phyloP scores from a whole-genome alignment of 116 monocot species.

The Trichopus zeylanicus region DNA sequence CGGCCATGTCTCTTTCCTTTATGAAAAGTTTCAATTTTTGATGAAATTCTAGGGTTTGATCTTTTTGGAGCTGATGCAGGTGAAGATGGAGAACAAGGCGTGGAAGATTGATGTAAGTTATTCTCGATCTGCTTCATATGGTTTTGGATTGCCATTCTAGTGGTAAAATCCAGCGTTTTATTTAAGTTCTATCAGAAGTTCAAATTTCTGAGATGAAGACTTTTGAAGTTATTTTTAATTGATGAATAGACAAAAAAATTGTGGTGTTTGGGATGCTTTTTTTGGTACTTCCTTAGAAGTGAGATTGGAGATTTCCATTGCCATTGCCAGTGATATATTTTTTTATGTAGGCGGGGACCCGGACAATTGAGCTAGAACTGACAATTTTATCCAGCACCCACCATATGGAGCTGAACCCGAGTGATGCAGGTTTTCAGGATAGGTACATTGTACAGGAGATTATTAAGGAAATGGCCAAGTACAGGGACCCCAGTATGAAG shows the following conservation, averaged over 20 bases:
- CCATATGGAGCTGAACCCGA: constrained; percentile 93
- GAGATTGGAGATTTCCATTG: not conserved
- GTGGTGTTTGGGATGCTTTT: too few species aligned
- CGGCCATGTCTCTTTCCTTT: constrained; percentile 1
- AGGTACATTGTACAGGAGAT: constrained; percentile 97
- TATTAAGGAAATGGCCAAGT: constrained; percentile 98
- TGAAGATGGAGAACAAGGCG: constrained; percentile 90
- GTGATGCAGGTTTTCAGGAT: constrained; percentile 97
- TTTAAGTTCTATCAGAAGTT: too few species aligned
- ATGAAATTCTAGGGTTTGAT: not conserved
- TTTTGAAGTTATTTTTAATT: too few species aligned
- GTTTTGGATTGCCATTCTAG: not conserved
- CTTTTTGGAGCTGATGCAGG: constrained; percentile 35
- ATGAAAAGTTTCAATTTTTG: not conserved
- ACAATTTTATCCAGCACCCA: constrained; percentile 73
- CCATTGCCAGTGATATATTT: not conserved
- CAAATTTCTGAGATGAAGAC: too few species aligned
- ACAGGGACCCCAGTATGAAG: constrained; percentile 72
- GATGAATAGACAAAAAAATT: too few species aligned
- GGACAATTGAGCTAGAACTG: constrained; percentile 81
- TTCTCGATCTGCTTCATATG: not conserved
- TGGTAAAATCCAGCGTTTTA: too few species aligned
- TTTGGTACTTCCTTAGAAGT: too few species aligned
- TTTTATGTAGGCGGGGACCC: constrained; percentile 59
- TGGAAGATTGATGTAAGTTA: constrained; percentile 93